Evolutionary conservation across 2,329 filamentous ascomycete genomes (phyloP).

Genomic region (Monosporascus sp.): DNA sequence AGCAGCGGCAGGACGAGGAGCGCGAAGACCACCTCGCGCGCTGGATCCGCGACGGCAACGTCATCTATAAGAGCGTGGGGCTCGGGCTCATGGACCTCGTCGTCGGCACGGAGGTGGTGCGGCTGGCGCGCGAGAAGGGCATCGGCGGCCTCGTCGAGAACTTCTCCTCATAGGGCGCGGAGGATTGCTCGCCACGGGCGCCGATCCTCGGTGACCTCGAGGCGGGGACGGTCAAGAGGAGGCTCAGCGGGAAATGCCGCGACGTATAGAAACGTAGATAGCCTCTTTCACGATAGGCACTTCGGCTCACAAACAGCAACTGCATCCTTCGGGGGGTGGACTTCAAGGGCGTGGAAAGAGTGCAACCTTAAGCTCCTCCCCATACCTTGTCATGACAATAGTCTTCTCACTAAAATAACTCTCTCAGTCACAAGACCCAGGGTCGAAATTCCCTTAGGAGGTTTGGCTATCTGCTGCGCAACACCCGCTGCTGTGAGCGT

Average conservation of each 20-base stretch:
- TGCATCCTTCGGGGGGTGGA: too few relatives aligned
- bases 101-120: constrained; percentile 53
- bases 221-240: not conserved
- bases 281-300: too few relatives aligned
- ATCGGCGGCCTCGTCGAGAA: constrained; percentile 49
- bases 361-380: too few relatives aligned
- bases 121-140: constrained; percentile 48
- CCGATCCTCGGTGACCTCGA: constrained; percentile 9
- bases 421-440: too few relatives aligned
- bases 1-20: constrained; percentile 31
- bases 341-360: too few relatives aligned
- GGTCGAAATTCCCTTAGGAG: too few relatives aligned
- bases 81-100: constrained; percentile 62
- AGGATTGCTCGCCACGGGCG: constrained; percentile 7
- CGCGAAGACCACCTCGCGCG: constrained; percentile 45
- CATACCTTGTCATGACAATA: too few relatives aligned
- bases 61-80: constrained; percentile 65
- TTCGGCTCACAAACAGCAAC: too few relatives aligned
- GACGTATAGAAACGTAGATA: not conserved
- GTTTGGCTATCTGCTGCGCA: too few relatives aligned
- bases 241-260: not conserved
- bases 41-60: constrained; percentile 58
- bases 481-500: too few relatives aligned
- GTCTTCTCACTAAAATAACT: too few relatives aligned
- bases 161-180: constrained; percentile 36